Conservation (phyloP, 139 green algal species). For the Chlorella ohadii region DNA sequence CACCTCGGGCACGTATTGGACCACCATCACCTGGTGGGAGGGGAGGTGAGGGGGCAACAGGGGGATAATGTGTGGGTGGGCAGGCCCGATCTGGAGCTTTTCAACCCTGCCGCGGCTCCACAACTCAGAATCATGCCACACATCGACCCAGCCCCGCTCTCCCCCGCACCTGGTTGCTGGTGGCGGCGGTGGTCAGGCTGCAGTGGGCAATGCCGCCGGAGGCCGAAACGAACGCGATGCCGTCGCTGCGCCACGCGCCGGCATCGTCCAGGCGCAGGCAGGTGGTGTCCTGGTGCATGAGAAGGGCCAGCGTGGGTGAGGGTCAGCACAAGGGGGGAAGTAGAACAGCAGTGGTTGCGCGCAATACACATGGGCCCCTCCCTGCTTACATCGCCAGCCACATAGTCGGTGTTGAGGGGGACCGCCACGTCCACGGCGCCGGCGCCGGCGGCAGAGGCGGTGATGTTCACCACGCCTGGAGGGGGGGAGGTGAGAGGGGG, state of each 20-base stretch:
- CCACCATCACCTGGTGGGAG: neutral
- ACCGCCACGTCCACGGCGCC: neutral
- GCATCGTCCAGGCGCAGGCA: conserved; percentile 22
- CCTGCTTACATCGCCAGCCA: neutral
- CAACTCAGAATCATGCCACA: too few relatives aligned
- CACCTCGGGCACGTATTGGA: neutral
- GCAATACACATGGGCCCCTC: neutral
- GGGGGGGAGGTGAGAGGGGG: neutral
- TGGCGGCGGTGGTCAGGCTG: neutral
- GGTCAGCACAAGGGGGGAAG: neutral
- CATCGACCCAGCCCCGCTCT: neutral
- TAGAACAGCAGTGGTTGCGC: too few relatives aligned
- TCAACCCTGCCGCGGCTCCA: too few relatives aligned
- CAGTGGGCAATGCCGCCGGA: neutral
- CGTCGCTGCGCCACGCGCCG: conserved; percentile 13
- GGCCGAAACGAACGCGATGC: neutral
- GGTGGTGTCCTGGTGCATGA: neutral
- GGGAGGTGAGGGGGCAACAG: too few relatives aligned
- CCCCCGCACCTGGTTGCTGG: conserved; percentile 17
- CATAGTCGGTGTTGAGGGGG: conserved; percentile 7
- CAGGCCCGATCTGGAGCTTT: too few relatives aligned
- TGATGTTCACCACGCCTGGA: conserved; percentile 18
- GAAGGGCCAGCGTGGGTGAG: too few relatives aligned
- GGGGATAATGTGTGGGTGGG: too few relatives aligned
- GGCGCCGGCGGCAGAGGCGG: neutral